These are phyloP conservation scores for Entelexis sorbosivorans DNA, from an alignment of 1,139 yeast species.

Conservation along the genomic window DNA sequence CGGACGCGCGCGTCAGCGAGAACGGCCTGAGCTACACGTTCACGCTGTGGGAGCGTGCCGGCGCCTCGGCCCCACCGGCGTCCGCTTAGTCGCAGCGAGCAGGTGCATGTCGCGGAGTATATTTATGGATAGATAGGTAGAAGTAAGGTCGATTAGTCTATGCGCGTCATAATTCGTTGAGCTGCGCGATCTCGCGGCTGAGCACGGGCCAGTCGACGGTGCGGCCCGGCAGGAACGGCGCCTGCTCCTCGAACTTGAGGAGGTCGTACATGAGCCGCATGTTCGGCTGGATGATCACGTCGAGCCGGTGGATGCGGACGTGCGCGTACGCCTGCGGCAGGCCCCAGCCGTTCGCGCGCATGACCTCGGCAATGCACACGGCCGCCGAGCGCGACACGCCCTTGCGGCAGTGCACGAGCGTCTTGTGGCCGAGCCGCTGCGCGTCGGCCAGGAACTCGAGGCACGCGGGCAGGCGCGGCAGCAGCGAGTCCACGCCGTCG, in stretches of 20 bases:
- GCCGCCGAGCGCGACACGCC: constrained; percentile 79
- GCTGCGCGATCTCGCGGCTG: constrained; percentile 68
- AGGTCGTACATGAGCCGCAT: constrained; percentile 75
- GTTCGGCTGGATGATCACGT: constrained; percentile 86
- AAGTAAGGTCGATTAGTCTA: no score
- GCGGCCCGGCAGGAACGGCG: constrained; percentile 31
- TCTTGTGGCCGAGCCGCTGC: constrained; percentile 35
- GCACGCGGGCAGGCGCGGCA: constrained; percentile 34
- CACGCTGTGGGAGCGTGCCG: constrained; percentile 35
- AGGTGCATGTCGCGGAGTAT: no score
- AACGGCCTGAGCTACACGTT: constrained; percentile 42
- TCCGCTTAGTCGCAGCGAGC: background rate
- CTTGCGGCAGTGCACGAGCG: constrained; percentile 50
- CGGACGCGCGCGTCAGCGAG: constrained; percentile 36
- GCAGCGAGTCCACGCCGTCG: constrained; percentile 42
- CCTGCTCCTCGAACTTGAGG: constrained; percentile 59
- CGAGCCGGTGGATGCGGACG: constrained; percentile 61
- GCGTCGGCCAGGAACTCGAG: constrained; percentile 38
- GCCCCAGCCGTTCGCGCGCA: constrained; percentile 63
- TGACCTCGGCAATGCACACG: constrained; percentile 84
- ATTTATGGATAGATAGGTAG: no score
- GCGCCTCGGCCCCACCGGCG: background rate
- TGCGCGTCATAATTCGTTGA: constrained; percentile 37
- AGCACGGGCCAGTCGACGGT: constrained; percentile 86
- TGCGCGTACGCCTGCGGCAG: constrained; percentile 61